Percentiles rank a stretch among this genome's conserved stretches.
Evolutionary conservation across 768 basidiomycete species (phyloP).

Genomic region (Mycena alexandri): DNA sequence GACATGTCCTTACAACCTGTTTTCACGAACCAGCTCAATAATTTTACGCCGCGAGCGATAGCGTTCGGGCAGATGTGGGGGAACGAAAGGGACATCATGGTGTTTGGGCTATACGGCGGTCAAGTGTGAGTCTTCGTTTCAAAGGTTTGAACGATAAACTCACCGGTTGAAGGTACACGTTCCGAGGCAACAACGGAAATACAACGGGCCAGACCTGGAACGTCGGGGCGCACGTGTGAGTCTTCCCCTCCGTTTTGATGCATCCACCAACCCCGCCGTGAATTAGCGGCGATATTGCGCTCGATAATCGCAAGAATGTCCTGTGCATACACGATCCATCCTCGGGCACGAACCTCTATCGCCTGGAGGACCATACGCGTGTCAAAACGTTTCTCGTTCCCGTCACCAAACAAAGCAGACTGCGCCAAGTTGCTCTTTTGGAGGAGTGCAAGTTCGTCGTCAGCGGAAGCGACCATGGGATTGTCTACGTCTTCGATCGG

Average conservation of each 20-base stretch:
- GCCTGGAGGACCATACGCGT: conserved; percentile 18
- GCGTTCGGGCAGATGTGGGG: conserved; percentile 35
- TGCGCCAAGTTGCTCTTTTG: conserved; percentile 31
- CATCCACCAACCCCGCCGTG: conserved; percentile 1
- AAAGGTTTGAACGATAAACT: conserved; percentile 18
- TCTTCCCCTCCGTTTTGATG: conserved; percentile 17
- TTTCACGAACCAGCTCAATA: conserved; percentile 34
- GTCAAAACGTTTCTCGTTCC: conserved; percentile 30
- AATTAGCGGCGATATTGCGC: conserved; percentile 28
- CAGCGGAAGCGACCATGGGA: conserved; percentile 38
- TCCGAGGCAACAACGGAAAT: conserved; percentile 33
- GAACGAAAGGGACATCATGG: conserved; percentile 32
- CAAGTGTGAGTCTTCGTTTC: conserved; percentile 34
- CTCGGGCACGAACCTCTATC: conserved; percentile 22
- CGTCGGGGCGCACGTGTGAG: conserved; percentile 37
- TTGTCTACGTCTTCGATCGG: conserved; percentile 36
- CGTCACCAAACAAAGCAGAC: conserved; percentile 28
- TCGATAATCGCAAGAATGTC: conserved; percentile 15
- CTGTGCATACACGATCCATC: conserved; percentile 33
- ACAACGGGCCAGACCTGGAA: conserved; percentile 20
- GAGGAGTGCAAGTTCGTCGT: conserved; percentile 25
- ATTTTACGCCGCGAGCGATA: conserved; percentile 37
- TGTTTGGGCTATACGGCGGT: conserved; percentile 40
- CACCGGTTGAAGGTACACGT: conserved; percentile 30
- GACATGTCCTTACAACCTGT: conserved; percentile 30